Conservation (phyloP, 192 early-diverging fungal genomes). For the Backusella westeae region DNA sequence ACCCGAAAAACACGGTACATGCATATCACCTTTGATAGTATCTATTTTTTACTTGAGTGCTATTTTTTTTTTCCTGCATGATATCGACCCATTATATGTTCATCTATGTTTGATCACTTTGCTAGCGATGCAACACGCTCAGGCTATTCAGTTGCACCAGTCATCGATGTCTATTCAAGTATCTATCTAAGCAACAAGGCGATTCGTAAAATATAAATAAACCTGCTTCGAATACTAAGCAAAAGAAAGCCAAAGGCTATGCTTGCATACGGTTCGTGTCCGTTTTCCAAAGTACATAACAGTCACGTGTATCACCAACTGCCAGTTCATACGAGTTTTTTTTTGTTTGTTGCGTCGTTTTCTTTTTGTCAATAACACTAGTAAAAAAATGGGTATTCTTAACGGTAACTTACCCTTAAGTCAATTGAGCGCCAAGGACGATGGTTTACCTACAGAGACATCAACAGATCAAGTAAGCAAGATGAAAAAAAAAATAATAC, state of each 20-base stretch:
- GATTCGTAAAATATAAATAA: no score
- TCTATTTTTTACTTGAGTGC: no score
- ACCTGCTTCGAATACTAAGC: no score
- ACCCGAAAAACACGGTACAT: no score
- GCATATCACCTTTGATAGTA: no score
- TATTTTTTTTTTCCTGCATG: no score
- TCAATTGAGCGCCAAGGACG: constrained; percentile 42
- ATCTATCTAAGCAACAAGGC: no score
- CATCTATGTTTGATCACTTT: no score
- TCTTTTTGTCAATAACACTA: constrained; percentile 10
- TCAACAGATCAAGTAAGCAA: constrained; percentile 53
- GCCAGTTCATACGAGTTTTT: neutral
- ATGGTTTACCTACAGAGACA: constrained; percentile 56
- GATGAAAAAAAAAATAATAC: constrained; percentile 10
- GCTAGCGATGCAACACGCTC: no score
- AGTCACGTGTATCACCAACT: neutral
- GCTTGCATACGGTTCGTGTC: neutral
- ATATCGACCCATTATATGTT: no score
- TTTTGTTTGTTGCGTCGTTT: constrained; percentile 12
- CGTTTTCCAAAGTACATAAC: neutral
- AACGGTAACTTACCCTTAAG: constrained; percentile 5
- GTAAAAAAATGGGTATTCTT: constrained; percentile 14
- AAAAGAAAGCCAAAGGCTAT: neutral
- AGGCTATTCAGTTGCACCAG: no score
- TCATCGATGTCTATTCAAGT: no score